phyloP scores from a whole-genome alignment of 108 stramenopile species.

The Parmales sp. region DNA sequence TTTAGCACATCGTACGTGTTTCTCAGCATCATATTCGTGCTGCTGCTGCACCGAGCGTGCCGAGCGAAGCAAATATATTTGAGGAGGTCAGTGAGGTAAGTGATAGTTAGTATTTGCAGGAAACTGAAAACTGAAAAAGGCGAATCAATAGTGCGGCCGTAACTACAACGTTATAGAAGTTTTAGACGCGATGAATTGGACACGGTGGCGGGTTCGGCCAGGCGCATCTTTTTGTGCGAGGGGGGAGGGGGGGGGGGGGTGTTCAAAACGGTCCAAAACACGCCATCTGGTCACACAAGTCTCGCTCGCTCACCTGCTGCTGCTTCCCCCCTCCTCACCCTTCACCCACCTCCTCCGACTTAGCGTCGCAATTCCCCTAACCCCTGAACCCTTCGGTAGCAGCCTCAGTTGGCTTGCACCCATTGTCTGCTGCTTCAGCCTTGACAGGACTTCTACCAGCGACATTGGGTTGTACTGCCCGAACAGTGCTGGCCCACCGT shows the following conservation, averaged over 20 bases:
- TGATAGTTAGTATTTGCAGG: slow-evolving; percentile 8
- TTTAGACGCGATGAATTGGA: too few relatives aligned
- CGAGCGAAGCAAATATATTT: not conserved
- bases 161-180: not conserved
- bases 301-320: too few relatives aligned
- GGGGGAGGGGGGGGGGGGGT: not conserved
- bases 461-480: slow-evolving; percentile 36
- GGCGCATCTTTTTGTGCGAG: too few relatives aligned
- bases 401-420: slow-evolving; percentile 37
- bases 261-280: too few relatives aligned
- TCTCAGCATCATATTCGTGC: slow-evolving; percentile 43
- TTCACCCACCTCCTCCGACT: too few relatives aligned
- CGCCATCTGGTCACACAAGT: too few relatives aligned
- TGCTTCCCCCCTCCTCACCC: too few relatives aligned
- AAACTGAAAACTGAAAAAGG: too few relatives aligned
- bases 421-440: slow-evolving; percentile 60
- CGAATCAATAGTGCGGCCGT: slow-evolving; percentile 7
- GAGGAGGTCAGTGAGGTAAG: slow-evolving; percentile 9
- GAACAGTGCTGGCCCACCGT: slow-evolving; percentile 16
- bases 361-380: too few relatives aligned
- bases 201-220: too few relatives aligned
- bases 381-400: too few relatives aligned
- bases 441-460: slow-evolving; percentile 53
- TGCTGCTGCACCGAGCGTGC: not conserved
- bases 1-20: slow-evolving; percentile 51